phyloP scores from a whole-genome alignment of 169 alveolate species.

The Eimeria zaria region DNA sequence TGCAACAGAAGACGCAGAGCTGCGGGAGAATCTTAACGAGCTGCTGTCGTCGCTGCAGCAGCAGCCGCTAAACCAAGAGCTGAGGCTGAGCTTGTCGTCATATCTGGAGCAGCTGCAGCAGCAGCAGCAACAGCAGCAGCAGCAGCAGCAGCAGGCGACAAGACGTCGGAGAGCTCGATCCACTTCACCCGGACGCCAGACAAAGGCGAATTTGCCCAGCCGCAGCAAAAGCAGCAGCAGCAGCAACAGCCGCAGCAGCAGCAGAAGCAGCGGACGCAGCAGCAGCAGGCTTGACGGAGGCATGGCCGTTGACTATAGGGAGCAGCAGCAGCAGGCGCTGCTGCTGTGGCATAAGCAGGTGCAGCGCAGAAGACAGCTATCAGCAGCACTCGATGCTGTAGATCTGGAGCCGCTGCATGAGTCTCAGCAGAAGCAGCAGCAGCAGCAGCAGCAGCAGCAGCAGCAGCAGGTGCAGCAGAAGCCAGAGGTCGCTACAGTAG shows the following conservation, averaged over 20 bases:
- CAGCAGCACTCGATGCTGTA: conserved; percentile 20
- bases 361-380: conserved; percentile 32
- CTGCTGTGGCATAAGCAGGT: conserved; percentile 35
- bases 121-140: conserved; percentile 19
- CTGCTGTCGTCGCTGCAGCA: conserved; percentile 29
- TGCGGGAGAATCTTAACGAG: conserved; percentile 45
- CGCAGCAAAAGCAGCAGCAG: conserved; percentile 58
- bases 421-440: conserved; percentile 28
- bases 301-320: neutral
- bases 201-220: neutral
- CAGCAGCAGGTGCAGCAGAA: neutral
- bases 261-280: conserved; percentile 28
- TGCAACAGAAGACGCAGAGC: conserved; percentile 12
- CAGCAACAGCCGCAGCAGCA: conserved; percentile 9
- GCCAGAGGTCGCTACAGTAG: neutral
- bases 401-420: conserved; percentile 9
- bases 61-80: conserved; percentile 28
- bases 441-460: conserved; percentile 32
- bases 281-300: neutral
- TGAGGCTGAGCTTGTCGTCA: conserved; percentile 8
- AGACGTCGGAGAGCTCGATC: conserved; percentile 16
- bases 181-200: neutral
- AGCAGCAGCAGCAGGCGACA: conserved; percentile 1
- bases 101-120: conserved; percentile 45
- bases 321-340: conserved; percentile 21